These are phyloP conservation scores for Vairimorpha ceranae DNA, from an alignment of 371 early-diverging fungal genomes.

Conservation along the genomic window DNA sequence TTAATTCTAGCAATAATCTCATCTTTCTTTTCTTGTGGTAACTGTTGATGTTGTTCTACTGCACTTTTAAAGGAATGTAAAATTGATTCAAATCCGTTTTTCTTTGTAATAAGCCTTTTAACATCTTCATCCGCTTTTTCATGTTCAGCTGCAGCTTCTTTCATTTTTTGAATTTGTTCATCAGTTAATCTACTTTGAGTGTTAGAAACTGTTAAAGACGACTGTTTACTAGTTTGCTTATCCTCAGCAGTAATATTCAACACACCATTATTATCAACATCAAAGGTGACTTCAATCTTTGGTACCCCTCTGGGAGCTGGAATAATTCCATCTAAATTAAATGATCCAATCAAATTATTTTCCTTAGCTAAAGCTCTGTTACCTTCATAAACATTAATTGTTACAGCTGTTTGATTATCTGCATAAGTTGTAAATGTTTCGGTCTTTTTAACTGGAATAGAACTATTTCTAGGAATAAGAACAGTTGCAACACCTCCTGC, in stretches of 20 bases:
- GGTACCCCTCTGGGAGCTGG: slow-evolving; percentile 48
- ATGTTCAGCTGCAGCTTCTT: slow-evolving; percentile 65
- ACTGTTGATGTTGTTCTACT: slow-evolving; percentile 19
- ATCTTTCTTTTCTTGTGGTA: slow-evolving; percentile 33
- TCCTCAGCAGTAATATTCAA: slow-evolving; percentile 52
- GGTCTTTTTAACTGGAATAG: slow-evolving; percentile 51
- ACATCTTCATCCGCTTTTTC: slow-evolving; percentile 43
- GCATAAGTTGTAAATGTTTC: slow-evolving; percentile 57
- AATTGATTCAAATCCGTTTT: slow-evolving; percentile 23
- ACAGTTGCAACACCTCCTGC: slow-evolving; percentile 49
- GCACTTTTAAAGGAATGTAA: slow-evolving; percentile 1
- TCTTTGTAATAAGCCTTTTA: slow-evolving; percentile 8
- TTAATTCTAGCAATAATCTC: slow-evolving; percentile 1
- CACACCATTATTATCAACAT: slow-evolving; percentile 27
- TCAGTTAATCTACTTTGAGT: slow-evolving; percentile 65
- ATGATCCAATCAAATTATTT: slow-evolving; percentile 40
- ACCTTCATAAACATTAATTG: slow-evolving; percentile 53
- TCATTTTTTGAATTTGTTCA: slow-evolving; percentile 64
- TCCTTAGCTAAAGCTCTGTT: slow-evolving; percentile 27
- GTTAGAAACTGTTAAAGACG: slow-evolving; percentile 34
- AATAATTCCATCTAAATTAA: slow-evolving; percentile 30
- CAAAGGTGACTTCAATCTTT: slow-evolving; percentile 44
- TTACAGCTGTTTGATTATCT: slow-evolving; percentile 58
- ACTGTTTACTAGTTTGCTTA: slow-evolving; percentile 14
- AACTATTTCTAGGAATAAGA: slow-evolving; percentile 41